phyloP scores from a whole-genome alignment of 1,284 basidiomycete genomes.

The Boletus subluridellus region DNA sequence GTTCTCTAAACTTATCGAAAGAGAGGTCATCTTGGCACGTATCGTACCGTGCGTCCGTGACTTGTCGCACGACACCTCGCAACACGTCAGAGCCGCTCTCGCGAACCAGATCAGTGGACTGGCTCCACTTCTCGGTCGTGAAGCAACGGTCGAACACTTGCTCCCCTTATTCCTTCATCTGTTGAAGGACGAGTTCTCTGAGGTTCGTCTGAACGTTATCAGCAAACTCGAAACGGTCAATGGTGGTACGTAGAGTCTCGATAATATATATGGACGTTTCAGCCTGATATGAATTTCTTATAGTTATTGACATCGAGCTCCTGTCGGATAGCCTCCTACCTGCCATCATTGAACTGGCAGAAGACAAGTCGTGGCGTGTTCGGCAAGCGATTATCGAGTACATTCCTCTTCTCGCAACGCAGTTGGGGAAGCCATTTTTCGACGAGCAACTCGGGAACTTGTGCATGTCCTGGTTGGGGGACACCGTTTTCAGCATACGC shows the following conservation, averaged over 20 bases:
- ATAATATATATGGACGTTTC: not conserved
- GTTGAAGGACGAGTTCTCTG: slow-evolving; percentile 98
- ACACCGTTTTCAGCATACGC: slow-evolving; percentile 97
- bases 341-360: slow-evolving; percentile 96
- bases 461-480: slow-evolving; percentile 99
- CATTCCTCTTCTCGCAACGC: slow-evolving; percentile 91
- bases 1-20: slow-evolving; percentile 92
- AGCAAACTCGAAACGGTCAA: slow-evolving; percentile 98
- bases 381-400: slow-evolving; percentile 99
- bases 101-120: slow-evolving; percentile 98
- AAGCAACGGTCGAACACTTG: slow-evolving; percentile 95
- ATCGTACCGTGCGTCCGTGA: slow-evolving; percentile 97
- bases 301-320: slow-evolving; percentile 96
- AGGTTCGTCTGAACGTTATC: slow-evolving; percentile 97
- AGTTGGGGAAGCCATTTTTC: slow-evolving; percentile 96
- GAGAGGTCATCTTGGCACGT: slow-evolving; percentile 89
- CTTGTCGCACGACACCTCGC: slow-evolving; percentile 89
- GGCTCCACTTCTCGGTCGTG: slow-evolving; percentile 91
- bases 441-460: slow-evolving; percentile 96
- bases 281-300: slow-evolving; percentile 15
- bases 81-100: slow-evolving; percentile 95
- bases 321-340: slow-evolving; percentile 95
- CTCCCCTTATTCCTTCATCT: slow-evolving; percentile 94
- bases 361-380: slow-evolving; percentile 99
- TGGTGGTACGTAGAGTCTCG: slow-evolving; percentile 55